Evolutionary conservation across 1,139 yeast species (phyloP), one percentile per base, ranked within the genome.

Genomic region (Pichia sp.): DNA sequence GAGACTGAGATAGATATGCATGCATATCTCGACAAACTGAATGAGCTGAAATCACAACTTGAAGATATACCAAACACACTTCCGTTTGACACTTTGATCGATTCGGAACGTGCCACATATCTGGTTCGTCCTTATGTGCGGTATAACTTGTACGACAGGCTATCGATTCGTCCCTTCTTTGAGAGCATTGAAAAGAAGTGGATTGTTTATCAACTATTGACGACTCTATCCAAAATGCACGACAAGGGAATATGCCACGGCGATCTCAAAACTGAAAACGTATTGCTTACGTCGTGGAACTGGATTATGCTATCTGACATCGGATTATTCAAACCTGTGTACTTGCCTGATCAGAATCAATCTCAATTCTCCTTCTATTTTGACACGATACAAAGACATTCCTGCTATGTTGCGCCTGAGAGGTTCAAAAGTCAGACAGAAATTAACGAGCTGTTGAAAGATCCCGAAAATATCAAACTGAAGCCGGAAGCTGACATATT

Each of bases 381-480:
- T 66, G 98, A 93, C 69, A 87, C 93, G 3, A 87, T 96, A 1
- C 89, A 82, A 63, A 74, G 98, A 58, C 75, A 96, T 62, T 80
- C 83, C 3, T 93, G 99, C 68, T 93, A 91, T 66, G 70, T 95
- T 48, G 98, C 99, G 0, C 99, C 99, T 0, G 99, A 95, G 66
- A 71, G 99, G 57, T 93, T 95, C 64, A 73, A 79, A 53, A 62
- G 70, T 25, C 62, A 67, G 6, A 57, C 60, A 21, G 65, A 66
- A 46, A 64, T 65, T 7, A 60, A 61, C 8, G 59, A 59, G 5
- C 56, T 60, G 8, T 53, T 53, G 50, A 61, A 47, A 49, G 62
- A 49, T 52, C 67, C 68, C 13, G 71, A 73, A 25, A 64, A 67
- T 25, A 75, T 74, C 0, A 64, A 66, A n/a, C 64, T 89, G 23